Evolutionary conservation across 768 basidiomycete genomes (phyloP).

Genomic region (Suillus ampliporus): DNA sequence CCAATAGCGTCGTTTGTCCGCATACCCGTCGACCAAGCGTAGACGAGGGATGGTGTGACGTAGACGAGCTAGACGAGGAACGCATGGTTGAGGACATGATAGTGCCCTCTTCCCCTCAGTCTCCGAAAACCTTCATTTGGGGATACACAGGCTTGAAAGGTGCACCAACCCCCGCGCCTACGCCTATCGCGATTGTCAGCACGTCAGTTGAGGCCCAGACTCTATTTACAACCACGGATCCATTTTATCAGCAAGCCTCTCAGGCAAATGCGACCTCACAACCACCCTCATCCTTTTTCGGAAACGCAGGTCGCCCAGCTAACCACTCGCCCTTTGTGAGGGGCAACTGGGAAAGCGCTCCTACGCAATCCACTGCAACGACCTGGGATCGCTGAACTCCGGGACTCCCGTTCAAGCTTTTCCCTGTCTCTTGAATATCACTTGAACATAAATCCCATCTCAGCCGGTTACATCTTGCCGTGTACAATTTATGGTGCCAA

Average conservation of each 20-base stretch:
- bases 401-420: neutral
- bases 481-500: constrained; percentile 2
- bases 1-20: constrained; percentile 29
- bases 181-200: constrained; percentile 19
- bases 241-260: constrained; percentile 53
- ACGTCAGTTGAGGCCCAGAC: constrained; percentile 36
- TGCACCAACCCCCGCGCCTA: constrained; percentile 28
- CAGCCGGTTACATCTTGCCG: neutral
- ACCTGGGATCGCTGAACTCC: constrained; percentile 2
- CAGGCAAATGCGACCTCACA: constrained; percentile 39
- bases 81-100: constrained; percentile 53
- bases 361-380: neutral
- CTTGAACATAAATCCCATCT: neutral
- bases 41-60: constrained; percentile 35
- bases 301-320: constrained; percentile 43
- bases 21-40: constrained; percentile 25
- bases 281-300: constrained; percentile 40
- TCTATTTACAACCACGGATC: constrained; percentile 51
- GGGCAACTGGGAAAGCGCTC: constrained; percentile 13
- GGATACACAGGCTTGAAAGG: constrained; percentile 28
- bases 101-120: constrained; percentile 36
- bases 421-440: neutral
- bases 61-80: constrained; percentile 51
- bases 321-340: constrained; percentile 47
- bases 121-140: constrained; percentile 27